Evolutionary conservation across 2,329 filamentous ascomycete species (phyloP), one percentile per base, ranked within the genome.

Genomic region (Nemania serpens): DNA sequence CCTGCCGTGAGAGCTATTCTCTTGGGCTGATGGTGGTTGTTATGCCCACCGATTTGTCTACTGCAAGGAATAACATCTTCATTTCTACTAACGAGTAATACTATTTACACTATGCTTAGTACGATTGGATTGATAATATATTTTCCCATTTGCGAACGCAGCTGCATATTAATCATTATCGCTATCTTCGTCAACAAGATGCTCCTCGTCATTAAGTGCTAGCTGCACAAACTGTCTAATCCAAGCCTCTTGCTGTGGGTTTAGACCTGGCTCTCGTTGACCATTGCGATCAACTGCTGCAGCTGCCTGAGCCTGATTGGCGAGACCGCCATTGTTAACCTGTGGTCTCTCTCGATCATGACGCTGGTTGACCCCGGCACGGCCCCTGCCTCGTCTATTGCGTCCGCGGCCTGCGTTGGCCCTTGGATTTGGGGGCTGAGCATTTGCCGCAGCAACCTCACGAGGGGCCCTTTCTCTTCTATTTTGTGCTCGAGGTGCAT

Each of bases 141-240:
- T 39, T 52, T 51, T 57, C 37, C 22, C 55, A 39, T n/a, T 25
- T 42, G 6, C 10, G 1, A 29, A 7, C 3, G 7, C 4, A 29
- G 25, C 43, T 46, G 52, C 36, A 20, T 25, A 45, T 49, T 53
- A 69, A n/a, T 74, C 70, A 62, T 74, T 70, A 52, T 78, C 80
- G 42, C 76, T 79, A 50, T 81, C 79, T 55, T 77, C 73, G 52
- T 79, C 76, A 29, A 78, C 60, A 15, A 75, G 67, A 67, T 84
- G 78, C 70, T 85, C 83, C 63, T 80, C 75, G 66, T 85, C 83
- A 36, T 80, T 74, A 55, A 85, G 75, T 3, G 83, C 83, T 66
- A 84, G 77, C 70, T 79, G 78, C 50, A 85, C 81, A 69, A 85
- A 85, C 55, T 78, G 77, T 49, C 82, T 77, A 46, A 85, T 75